These are phyloP conservation scores for Solanum hybrid DNA, from an alignment of 305 asterid species.

Conservation along the genomic window DNA sequence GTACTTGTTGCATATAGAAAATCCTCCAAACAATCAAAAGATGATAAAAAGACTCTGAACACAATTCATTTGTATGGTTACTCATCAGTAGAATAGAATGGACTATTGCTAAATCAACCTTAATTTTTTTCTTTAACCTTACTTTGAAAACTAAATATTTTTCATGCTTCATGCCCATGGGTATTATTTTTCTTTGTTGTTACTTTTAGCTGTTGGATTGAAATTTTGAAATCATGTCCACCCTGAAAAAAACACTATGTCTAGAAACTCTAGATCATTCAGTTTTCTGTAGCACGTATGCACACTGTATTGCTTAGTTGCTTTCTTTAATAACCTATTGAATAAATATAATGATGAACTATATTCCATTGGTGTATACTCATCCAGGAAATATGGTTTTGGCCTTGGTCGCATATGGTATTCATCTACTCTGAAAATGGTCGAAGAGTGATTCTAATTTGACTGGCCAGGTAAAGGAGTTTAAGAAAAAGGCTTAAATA, in stretches of 20 bases:
- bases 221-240: not conserved
- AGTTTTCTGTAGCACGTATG: not conserved
- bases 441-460: conserved; percentile 13
- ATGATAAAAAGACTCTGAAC: not conserved
- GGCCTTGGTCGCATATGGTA: conserved; percentile 56
- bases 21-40: not conserved
- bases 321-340: not conserved
- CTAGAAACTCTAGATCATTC: not conserved
- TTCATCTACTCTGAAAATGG: conserved; percentile 63
- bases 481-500: not conserved
- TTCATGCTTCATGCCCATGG: not conserved
- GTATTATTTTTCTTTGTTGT: not conserved
- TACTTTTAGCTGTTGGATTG: not conserved
- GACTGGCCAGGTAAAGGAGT: conserved; percentile 26
- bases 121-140: not conserved
- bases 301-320: not conserved
- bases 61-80: not conserved
- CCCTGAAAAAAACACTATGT: not conserved
- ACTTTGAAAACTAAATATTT: not conserved
- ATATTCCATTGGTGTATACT: conserved; percentile 31
- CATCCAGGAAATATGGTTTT: conserved; percentile 47
- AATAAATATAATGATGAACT: not conserved
- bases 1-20: not conserved
- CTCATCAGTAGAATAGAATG: not conserved
- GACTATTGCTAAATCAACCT: not conserved